These are phyloP conservation scores for Adansonia digitata DNA, from an alignment of 345 rosid species.

Conservation along the genomic window DNA sequence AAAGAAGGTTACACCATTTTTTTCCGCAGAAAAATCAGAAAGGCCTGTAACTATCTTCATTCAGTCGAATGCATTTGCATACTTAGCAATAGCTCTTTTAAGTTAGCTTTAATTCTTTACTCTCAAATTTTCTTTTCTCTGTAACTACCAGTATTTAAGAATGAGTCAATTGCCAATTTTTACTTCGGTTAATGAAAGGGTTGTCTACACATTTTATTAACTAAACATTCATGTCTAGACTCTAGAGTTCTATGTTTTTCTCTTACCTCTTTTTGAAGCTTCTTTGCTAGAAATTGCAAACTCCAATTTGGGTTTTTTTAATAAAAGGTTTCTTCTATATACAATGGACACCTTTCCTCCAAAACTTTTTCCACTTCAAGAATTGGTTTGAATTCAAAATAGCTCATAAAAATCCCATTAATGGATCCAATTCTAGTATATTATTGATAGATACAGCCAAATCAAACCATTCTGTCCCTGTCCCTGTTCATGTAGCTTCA, in stretches of 20 bases:
- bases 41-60: not conserved
- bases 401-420: conserved; percentile 14
- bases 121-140: not conserved
- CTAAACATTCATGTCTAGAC: not conserved
- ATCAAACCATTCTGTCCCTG: not conserved
- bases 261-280: not conserved
- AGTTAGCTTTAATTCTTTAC: not conserved
- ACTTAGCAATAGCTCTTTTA: not conserved
- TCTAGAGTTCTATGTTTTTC: not conserved
- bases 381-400: conserved; percentile 19
- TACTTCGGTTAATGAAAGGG: not conserved
- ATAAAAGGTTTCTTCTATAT: not conserved
- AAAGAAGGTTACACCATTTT: not conserved
- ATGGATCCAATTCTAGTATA: no score
- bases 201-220: no score
- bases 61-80: not conserved
- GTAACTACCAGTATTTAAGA: no score
- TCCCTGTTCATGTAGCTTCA: no score
- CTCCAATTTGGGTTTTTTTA: not conserved
- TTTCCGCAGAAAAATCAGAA: not conserved
- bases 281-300: not conserved
- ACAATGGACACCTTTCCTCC: conserved; percentile 25
- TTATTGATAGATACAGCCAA: no score
- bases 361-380: no score
- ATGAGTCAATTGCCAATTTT: not conserved